Evolutionary conservation across 1,139 yeast species (phyloP).

Genomic region (Kurtzmaniella quercitrusa): DNA sequence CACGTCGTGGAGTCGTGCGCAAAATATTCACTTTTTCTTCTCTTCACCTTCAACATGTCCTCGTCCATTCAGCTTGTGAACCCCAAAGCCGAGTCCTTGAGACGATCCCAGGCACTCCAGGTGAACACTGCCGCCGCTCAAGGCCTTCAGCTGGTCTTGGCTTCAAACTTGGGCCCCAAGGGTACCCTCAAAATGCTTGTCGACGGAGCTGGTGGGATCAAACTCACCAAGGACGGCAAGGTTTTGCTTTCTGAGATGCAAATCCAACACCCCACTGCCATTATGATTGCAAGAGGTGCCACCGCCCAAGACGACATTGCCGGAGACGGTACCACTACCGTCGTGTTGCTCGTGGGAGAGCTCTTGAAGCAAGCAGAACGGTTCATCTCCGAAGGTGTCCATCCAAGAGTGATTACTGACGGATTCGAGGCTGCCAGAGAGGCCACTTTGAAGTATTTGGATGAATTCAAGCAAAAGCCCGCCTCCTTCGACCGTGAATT

Average conservation of each 20-base stretch:
- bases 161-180: slow-evolving; percentile 92
- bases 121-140: slow-evolving; percentile 96
- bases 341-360: slow-evolving; percentile 91
- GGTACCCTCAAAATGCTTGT: slow-evolving; percentile 96
- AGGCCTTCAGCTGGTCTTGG: slow-evolving; percentile 88
- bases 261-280: slow-evolving; percentile 99
- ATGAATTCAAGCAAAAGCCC: slow-evolving; percentile 50
- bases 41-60: slow-evolving; percentile 22
- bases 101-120: slow-evolving; percentile 91
- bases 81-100: slow-evolving; percentile 94
- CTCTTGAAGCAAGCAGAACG: slow-evolving; percentile 92
- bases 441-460: slow-evolving; percentile 65
- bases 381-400: slow-evolving; percentile 88
- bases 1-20: background rate
- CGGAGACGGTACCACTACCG: slow-evolving; percentile 99
- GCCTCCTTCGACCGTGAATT: slow-evolving; percentile 73
- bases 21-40: slow-evolving; percentile 1
- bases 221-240: slow-evolving; percentile 95
- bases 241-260: slow-evolving; percentile 95
- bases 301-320: slow-evolving; percentile 98
- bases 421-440: slow-evolving; percentile 91
- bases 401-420: slow-evolving; percentile 90
- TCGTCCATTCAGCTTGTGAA: slow-evolving; percentile 83
- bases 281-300: slow-evolving; percentile 97
- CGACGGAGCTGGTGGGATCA: slow-evolving; percentile 94